Conservation (phyloP, 805 yeast genomes). For the Dipodascus albidus region DNA sequence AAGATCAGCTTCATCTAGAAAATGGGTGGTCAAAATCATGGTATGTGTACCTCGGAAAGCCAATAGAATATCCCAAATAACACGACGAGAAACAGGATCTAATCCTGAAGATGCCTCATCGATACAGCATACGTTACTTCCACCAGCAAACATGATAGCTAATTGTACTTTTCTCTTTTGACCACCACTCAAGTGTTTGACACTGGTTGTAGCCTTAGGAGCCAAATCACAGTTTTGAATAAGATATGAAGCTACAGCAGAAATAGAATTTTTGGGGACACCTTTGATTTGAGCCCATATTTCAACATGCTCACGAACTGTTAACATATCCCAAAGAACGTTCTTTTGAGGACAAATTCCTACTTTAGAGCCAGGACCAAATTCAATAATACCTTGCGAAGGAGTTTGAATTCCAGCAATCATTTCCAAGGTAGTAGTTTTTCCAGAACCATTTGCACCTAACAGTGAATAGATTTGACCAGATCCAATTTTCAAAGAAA, state of each 20-base stretch:
- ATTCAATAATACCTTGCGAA: conserved; percentile 17
- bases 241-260: conserved; percentile 12
- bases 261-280: conserved; percentile 10
- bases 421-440: conserved; percentile 28
- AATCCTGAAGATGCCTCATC: conserved; percentile 30
- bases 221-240: conserved; percentile 22
- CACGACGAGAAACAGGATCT: conserved; percentile 26
- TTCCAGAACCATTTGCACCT: conserved; percentile 30
- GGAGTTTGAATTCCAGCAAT: conserved; percentile 25
- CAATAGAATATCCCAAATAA: conserved; percentile 27
- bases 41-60: conserved; percentile 21
- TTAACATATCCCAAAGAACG: conserved; percentile 26
- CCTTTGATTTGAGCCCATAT: conserved; percentile 27
- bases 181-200: conserved; percentile 24
- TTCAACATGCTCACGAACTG: conserved; percentile 24
- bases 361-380: conserved; percentile 17
- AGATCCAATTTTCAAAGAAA: conserved; percentile 17
- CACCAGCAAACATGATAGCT: conserved; percentile 28
- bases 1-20: conserved; percentile 28
- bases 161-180: conserved; percentile 27
- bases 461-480: conserved; percentile 26
- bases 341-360: conserved; percentile 29
- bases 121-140: conserved; percentile 24
- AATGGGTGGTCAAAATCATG: conserved; percentile 26
- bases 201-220: conserved; percentile 15